Evolutionary conservation across 768 basidiomycete genomes (phyloP).

Genomic region (Mycena indigotica): DNA sequence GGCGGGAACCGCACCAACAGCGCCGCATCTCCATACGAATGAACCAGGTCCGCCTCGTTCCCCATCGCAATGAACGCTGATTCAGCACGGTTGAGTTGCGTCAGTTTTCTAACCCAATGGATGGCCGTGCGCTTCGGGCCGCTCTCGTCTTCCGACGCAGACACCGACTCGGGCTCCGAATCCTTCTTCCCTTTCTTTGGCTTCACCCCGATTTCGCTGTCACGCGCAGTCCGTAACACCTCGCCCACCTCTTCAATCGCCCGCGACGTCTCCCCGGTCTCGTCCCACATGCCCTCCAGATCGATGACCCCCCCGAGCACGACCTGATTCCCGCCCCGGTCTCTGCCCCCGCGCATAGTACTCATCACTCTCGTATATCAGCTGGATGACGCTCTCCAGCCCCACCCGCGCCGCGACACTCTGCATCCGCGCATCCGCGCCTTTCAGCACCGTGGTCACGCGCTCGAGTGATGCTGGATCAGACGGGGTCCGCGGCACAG

Average conservation of each 20-base stretch:
- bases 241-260: not conserved
- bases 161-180: not conserved
- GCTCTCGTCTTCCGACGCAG: not conserved
- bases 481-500: not conserved
- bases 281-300: not conserved
- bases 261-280: not conserved
- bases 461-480: not conserved
- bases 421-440: conserved; percentile 11
- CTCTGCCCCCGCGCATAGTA: not conserved
- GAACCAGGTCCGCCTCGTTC: conserved; percentile 19
- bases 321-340: not conserved
- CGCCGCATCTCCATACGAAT: conserved; percentile 23
- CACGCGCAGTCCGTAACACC: not conserved
- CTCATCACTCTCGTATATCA: conserved; percentile 5
- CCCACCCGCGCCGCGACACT: conserved; percentile 7
- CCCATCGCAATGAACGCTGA: conserved; percentile 21
- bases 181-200: not conserved
- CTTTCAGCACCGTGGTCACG: conserved; percentile 12
- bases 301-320: not conserved
- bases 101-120: conserved; percentile 11
- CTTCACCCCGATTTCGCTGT: not conserved
- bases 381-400: conserved; percentile 2
- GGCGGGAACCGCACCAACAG: conserved; percentile 15
- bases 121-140: conserved; percentile 7
- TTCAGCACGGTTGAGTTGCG: conserved; percentile 8